phyloP scores from a whole-genome alignment of 441 rosid species.

The Isatis lusitanica region DNA sequence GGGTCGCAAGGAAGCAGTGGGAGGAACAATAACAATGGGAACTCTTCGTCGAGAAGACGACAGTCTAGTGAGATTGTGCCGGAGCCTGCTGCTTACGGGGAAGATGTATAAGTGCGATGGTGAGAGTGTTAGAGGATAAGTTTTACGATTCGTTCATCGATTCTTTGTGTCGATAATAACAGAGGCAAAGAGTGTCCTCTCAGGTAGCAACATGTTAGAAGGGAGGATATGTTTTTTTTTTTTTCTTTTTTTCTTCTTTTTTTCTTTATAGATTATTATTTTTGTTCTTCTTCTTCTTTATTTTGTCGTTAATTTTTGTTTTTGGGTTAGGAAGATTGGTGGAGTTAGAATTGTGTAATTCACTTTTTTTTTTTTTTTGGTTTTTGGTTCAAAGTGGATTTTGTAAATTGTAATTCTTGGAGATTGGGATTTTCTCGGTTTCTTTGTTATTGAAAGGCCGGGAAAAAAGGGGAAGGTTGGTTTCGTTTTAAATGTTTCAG shows the following conservation, averaged over 20 bases:
- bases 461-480: neutral
- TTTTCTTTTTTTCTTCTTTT: neutral
- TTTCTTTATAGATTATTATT: conserved; percentile 1
- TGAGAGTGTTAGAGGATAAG: conserved; percentile 10
- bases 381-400: conserved; percentile 2
- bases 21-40: conserved; percentile 59
- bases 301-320: conserved; percentile 15
- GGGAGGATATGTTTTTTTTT: conserved; percentile 1
- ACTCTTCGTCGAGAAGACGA: conserved; percentile 68
- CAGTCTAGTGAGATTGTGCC: conserved; percentile 83
- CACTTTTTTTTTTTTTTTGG: neutral
- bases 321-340: conserved; percentile 29
- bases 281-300: conserved; percentile 9
- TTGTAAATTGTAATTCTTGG: conserved; percentile 41
- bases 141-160: conserved; percentile 35
- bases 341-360: conserved; percentile 24
- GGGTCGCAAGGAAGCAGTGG: conserved; percentile 75
- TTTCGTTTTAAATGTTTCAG: neutral
- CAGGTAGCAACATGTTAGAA: conserved; percentile 27
- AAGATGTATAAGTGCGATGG: conserved; percentile 41
- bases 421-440: conserved; percentile 4
- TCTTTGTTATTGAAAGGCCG: conserved; percentile 19
- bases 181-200: conserved; percentile 44
- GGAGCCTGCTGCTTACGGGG: conserved; percentile 63
- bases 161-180: conserved; percentile 69